phyloP scores from a whole-genome alignment of 495 filamentous ascomycete genomes.

The Penicillium dipodomyicola region DNA sequence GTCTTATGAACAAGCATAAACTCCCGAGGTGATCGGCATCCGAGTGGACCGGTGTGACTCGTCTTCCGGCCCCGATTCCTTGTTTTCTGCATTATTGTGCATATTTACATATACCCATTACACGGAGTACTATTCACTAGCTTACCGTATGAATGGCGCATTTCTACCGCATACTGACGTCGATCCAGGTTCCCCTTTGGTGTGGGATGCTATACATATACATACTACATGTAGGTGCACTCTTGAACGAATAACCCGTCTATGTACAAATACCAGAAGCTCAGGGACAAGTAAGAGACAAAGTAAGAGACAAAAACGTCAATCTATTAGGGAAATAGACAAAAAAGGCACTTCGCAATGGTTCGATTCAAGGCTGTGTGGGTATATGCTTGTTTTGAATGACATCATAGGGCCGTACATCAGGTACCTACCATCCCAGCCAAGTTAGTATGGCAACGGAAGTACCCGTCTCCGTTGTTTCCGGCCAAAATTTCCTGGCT shows the following conservation, averaged over 20 bases:
- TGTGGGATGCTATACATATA: background rate
- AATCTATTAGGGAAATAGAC: background rate
- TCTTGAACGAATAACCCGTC: background rate
- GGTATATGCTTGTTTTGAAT: conserved; percentile 10
- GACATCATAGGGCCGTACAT: conserved; percentile 29
- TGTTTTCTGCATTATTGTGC: conserved; percentile 9
- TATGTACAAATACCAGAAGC: background rate
- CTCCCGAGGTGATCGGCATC: conserved; percentile 14
- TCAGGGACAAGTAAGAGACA: background rate
- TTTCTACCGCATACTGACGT: conserved; percentile 5
- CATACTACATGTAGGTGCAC: background rate
- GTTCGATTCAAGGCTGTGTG: background rate
- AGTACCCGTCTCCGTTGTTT: conserved; percentile 30
- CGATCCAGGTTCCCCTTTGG: background rate
- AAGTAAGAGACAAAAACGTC: background rate
- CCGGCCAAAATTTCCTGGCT: conserved; percentile 16
- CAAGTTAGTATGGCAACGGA: conserved; percentile 17
- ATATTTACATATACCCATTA: background rate
- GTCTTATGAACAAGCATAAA: background rate
- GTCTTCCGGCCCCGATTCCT: conserved; percentile 11
- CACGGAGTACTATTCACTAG: too few relatives aligned
- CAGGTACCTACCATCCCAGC: conserved; percentile 21
- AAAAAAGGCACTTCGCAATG: background rate
- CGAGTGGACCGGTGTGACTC: conserved; percentile 4
- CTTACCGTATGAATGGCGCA: background rate